Evolutionary conservation across 306 rosid genomes (phyloP).

Genomic region (Rosa persica): DNA sequence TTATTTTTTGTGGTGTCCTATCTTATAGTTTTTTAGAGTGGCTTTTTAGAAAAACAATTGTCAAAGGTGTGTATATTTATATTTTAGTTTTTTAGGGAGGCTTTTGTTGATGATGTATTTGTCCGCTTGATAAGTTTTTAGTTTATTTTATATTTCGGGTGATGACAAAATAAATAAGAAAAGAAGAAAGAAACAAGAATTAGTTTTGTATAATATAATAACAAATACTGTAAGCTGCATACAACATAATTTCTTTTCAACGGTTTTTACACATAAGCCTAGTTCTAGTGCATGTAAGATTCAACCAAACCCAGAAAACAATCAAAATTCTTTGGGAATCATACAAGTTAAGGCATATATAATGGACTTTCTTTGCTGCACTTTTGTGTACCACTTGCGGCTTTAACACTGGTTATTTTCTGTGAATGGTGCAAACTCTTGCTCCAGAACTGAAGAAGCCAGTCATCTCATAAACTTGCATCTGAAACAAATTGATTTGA

Average conservation of each 20-base stretch:
- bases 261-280: neutral
- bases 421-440: constrained; percentile 1
- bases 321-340: neutral
- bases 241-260: neutral
- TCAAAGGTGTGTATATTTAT: too few species aligned
- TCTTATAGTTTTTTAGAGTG: too few species aligned
- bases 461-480: constrained; percentile 1
- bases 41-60: too few species aligned
- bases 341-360: constrained; percentile 2
- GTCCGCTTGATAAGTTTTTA: too few species aligned
- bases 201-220: neutral
- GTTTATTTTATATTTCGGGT: too few species aligned
- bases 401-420: neutral
- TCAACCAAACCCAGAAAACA: neutral
- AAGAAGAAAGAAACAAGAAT: neutral
- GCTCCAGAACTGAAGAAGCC: neutral
- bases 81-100: too few species aligned
- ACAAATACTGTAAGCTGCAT: neutral
- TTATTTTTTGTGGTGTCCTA: too few species aligned
- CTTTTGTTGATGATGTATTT: too few species aligned
- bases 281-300: neutral
- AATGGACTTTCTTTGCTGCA: constrained; percentile 3
- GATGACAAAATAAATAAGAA: neutral
- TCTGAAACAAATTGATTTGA: constrained; percentile 4
- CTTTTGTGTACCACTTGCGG: neutral